A percentile compares a stretch with the other conserved stretches of the same genome.
These are phyloP conservation scores for Trypanosoma cruzi DNA, from an alignment of 208 protist species.

Conservation along the genomic window DNA sequence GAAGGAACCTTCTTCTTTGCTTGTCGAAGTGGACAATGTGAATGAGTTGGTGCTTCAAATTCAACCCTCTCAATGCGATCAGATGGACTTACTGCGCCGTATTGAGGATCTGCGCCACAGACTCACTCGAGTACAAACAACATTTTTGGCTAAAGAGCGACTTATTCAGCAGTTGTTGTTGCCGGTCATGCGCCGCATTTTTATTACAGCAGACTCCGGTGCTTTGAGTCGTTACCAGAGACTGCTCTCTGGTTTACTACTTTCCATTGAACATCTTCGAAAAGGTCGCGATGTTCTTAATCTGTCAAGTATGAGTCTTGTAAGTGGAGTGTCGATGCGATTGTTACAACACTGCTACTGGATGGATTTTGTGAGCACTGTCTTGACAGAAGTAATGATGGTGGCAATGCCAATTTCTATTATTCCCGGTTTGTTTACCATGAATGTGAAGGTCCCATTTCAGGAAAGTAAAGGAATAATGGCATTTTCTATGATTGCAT, in stretches of 20 bases:
- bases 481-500: constrained; percentile 53
- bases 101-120: constrained; percentile 52
- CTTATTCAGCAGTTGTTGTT: constrained; percentile 77
- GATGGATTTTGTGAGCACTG: constrained; percentile 85
- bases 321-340: constrained; percentile 76
- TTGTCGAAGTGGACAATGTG: constrained; percentile 70
- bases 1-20: constrained; percentile 39
- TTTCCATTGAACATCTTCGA: constrained; percentile 57
- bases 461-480: constrained; percentile 31
- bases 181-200: constrained; percentile 48
- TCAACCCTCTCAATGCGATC: constrained; percentile 64
- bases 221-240: constrained; percentile 62
- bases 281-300: constrained; percentile 75
- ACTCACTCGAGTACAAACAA: constrained; percentile 52
- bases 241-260: constrained; percentile 37
- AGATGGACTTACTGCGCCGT: constrained; percentile 70
- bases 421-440: constrained; percentile 70
- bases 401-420: constrained; percentile 79
- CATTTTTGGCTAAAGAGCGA: constrained; percentile 71
- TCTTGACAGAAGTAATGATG: constrained; percentile 74
- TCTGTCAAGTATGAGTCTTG: constrained; percentile 76
- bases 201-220: constrained; percentile 31
- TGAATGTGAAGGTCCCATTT: constrained; percentile 77
- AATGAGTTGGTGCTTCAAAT: constrained; percentile 87
- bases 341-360: constrained; percentile 81